Base-by-base conservation (phyloP, 1,139 yeast genomes). In the Debaryomyces fabryi region DNA sequence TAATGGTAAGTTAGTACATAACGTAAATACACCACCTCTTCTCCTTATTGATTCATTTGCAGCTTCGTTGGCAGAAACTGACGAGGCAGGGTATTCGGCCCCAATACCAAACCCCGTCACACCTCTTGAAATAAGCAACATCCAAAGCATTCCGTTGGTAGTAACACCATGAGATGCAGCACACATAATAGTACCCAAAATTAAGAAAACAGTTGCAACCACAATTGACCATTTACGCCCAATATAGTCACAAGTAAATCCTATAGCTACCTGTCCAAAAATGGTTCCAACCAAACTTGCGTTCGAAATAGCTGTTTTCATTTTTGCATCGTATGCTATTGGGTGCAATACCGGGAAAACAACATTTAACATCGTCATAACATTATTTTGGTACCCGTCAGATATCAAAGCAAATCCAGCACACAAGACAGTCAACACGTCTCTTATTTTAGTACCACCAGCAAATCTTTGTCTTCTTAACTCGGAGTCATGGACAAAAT, bases 21-120 rank as follows among this genome's bases (percentile, higher is more conserved):
- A 57, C 40, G 81, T 76, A 58, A 86, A 85, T 4, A 79, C 76
- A 30, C 83, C 78, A 44, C 92, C 91, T 63, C 92, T 75, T 58
- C 77, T 75, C 58, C 74, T 81, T 42, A 78, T 74, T 2, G 83
- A 73, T 52, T 81, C 83, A 60, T 86, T 85, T 2, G 91, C 88
- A 33, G 90, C 87, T 63, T 86, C 92, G 38, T 83, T 79, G 1
- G 90, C 89, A 27, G 87, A 74, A 1, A 85, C 78, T 0, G 88
- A 81, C 29, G 86, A 81, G 1, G 88, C 83, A 2, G 88, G 88
- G 62, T 86, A 85, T 62, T 87, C 93, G 21, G 90, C 90, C 50
- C 92, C 92, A 52, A 86, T 79, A 50, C 92, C 92, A 52, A 84
- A 80, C 45, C 92, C 92, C 43, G 86, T 81, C 20, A 82, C 75